Evolutionary conservation across 2,329 filamentous ascomycete genomes (phyloP), one percentile per base, ranked within the genome.

Genomic region (Cytospora paraplurivora): DNA sequence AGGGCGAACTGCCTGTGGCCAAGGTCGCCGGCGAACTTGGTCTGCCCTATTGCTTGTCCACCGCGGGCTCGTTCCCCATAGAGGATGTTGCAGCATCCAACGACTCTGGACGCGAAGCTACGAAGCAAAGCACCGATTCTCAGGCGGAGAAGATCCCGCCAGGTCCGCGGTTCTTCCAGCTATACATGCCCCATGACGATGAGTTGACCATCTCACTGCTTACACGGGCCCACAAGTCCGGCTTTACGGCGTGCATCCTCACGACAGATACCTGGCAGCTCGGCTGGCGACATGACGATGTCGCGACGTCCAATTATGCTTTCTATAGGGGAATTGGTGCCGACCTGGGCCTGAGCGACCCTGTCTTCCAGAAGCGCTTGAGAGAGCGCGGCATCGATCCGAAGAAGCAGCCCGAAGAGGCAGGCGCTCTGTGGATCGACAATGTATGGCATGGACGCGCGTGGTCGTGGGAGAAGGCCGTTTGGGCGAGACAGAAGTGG

Each of bases 261-360:
- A 88, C 85, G 1, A 79, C 85, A 0, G 86, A 89, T 72, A 89
- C 85, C 0, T 88, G 84, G 85, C 82, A 86, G 69, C 78, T 88
- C 0, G 85, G 80, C 6, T 88, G 84, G 85, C 77, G 85, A 35
- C 83, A 86, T 70, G 79, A 85, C 70, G 85, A 87, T 67, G 76
- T 82, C 21, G 78, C 78, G 15, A 81, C 76, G 10, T 80, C 77
- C 49, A 88, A 88, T 69, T 88, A 87, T 69, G 84, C 84, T 0
- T 88, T 88, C 69, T 88, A 88, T 71, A 81, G 84, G 62, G 84
- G 84, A 13, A 77, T 81, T 41, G 86, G 86, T 12, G 82, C 81
- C 0, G 84, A 87, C 55, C 68, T 89, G 11, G 86, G 85, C 0
- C 76, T 88, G 0, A 73, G 75, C 0, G 86, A 89, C 64, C 84